Evolutionary conservation across 768 basidiomycete species (phyloP), one percentile per base, ranked within the genome.

Genomic region (Grammothele lineata): DNA sequence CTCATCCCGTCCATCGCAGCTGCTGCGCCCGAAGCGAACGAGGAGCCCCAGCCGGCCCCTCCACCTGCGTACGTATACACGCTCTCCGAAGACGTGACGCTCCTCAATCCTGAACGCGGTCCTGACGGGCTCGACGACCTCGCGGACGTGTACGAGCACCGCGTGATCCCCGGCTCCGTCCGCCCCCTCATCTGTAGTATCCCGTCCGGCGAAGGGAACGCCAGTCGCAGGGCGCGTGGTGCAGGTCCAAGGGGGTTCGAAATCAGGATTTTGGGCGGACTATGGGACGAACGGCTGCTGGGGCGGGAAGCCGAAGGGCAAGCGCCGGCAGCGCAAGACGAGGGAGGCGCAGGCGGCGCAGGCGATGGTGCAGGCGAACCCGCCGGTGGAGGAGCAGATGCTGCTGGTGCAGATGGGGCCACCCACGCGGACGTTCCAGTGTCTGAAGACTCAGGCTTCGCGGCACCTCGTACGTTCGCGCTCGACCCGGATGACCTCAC

Each of bases 101-200:
- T 12, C 19, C 27, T 50, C 37, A 39, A 50, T 17, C 18, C n/a
- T 17, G n/a, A n/a, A n/a, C n/a, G n/a, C n/a, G 17, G 12, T 10
- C 26, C 18, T 10, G 2, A 18, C 26, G 26, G 15, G n/a, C 32
- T 45, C 32, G 34, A 45, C n/a, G 40, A 27, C 14, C 22, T 36
- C 11, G 19, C 10, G 15, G 22, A 17, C 2, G 10, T 32, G 15
- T 33, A 33, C 39, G 45, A 47, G 25, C 14, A 39, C 23, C 43
- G 41, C 3, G 39, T 43, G 26, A 45, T 56, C n/a, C 40, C 41
- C 3, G 55, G 55, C 5, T 17, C 48, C 4, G 19, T 22, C 17
- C 55, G 55, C 21, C 35, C 50, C 21, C 25, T 56, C 32, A 26
- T 53, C 15, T 56, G 46, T 36, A 26, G 14, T n/a, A 32, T 45